These are phyloP conservation scores for Arachnopeziza araneosa DNA, from an alignment of 2,329 filamentous ascomycete genomes.

Conservation along the genomic window DNA sequence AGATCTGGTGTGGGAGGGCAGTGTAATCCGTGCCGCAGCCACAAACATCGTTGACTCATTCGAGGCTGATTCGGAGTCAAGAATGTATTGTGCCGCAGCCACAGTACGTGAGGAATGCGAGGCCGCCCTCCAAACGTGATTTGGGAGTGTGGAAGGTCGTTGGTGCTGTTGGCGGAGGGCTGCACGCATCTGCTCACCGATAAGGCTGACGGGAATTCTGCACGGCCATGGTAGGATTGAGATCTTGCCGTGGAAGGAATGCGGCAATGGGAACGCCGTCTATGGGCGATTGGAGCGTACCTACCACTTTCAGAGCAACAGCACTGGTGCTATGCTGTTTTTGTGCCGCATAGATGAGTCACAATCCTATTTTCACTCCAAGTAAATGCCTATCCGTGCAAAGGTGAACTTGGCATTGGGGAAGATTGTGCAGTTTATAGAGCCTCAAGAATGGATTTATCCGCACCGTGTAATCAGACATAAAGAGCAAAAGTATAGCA, in stretches of 20 bases:
- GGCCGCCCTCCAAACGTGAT: background rate
- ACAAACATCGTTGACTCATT: background rate
- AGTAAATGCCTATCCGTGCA: conserved; percentile 2
- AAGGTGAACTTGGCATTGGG: background rate
- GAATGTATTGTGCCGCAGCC: background rate
- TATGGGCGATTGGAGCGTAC: background rate
- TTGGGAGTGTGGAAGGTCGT: background rate
- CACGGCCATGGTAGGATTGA: background rate
- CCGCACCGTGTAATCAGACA: background rate
- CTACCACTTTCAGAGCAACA: background rate
- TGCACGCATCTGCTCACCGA: background rate
- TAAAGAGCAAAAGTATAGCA: conserved; percentile 7
- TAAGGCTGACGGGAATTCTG: background rate
- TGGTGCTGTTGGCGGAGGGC: background rate
- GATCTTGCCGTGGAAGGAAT: background rate
- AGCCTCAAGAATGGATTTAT: background rate
- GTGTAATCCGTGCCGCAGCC: background rate
- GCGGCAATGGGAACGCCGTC: background rate
- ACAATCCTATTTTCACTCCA: background rate
- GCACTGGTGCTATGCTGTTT: background rate
- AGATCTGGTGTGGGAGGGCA: background rate
- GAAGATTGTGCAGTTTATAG: background rate
- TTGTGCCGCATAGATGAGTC: background rate
- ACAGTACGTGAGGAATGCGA: background rate
- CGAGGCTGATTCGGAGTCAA: background rate